phyloP scores from a whole-genome alignment of 2,329 filamentous ascomycete species.

The Macrophomina tecta region DNA sequence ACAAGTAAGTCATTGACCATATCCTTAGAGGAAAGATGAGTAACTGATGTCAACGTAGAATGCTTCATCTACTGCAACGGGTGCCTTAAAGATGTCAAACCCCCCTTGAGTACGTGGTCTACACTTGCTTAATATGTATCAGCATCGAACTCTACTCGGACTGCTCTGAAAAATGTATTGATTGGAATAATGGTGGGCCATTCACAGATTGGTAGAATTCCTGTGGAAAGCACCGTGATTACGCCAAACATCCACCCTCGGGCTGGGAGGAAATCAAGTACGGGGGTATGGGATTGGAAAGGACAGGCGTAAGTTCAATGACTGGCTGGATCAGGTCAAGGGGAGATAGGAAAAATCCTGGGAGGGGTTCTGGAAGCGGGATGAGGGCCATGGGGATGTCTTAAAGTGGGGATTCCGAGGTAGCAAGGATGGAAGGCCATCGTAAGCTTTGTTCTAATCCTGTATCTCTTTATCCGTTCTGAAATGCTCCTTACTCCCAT shows the following conservation, averaged over 20 bases:
- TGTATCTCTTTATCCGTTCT: no score
- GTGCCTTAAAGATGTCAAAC: not conserved
- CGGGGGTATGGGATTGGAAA: constrained; percentile 29
- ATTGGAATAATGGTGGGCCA: constrained; percentile 20
- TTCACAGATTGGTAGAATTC: constrained; percentile 17
- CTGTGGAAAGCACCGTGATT: constrained; percentile 31
- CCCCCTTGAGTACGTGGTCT: constrained; percentile 15
- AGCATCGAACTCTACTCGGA: constrained; percentile 31
- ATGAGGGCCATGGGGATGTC: constrained; percentile 13
- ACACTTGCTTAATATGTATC: constrained; percentile 32
- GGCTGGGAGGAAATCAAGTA: constrained; percentile 33
- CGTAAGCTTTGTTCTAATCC: no score
- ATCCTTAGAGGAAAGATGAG: not conserved
- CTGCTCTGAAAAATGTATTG: constrained; percentile 29
- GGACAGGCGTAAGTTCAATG: constrained; percentile 30
- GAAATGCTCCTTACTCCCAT: no score
- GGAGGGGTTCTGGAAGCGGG: constrained; percentile 32
- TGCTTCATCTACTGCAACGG: not conserved
- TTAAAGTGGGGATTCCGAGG: not conserved
- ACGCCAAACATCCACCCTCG: constrained; percentile 31
- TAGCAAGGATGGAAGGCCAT: no score
- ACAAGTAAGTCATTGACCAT: not conserved
- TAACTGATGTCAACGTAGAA: not conserved
- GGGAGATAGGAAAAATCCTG: constrained; percentile 34
- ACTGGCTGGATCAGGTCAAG: constrained; percentile 33